These are phyloP conservation scores for Mycena amicta DNA, from an alignment of 768 basidiomycete species.

Conservation along the genomic window DNA sequence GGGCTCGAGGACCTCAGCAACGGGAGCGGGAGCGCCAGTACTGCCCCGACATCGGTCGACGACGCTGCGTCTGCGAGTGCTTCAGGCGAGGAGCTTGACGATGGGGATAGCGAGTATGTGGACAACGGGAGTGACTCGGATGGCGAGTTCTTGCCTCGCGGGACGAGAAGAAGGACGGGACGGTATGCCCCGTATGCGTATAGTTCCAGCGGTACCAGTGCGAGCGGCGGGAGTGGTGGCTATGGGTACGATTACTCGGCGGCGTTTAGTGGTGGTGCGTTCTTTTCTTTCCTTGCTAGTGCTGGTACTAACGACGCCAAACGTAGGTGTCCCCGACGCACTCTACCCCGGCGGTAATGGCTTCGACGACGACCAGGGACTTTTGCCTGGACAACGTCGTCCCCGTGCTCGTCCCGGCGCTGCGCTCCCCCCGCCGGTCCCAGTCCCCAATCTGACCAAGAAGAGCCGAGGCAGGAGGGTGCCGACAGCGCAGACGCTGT, in stretches of 20 bases:
- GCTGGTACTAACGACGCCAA: not conserved
- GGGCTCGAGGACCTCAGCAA: not conserved
- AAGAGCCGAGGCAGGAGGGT: conserved; percentile 51
- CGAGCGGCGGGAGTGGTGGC: not conserved
- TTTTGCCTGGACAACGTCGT: conserved; percentile 6
- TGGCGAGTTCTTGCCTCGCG: conserved; percentile 26
- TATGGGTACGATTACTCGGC: not conserved
- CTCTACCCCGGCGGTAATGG: not conserved
- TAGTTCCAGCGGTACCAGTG: not conserved
- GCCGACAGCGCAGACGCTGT: conserved; percentile 37
- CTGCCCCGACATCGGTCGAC: not conserved
- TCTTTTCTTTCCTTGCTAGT: not conserved
- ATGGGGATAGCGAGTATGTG: conserved; percentile 30
- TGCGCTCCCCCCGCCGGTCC: conserved; percentile 43
- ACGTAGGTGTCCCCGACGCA: not conserved
- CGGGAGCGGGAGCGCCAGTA: not conserved
- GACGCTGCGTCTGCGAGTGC: no score
- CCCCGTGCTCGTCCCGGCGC: conserved; percentile 26
- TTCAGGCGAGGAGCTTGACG: conserved; percentile 22
- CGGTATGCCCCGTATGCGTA: conserved; percentile 18
- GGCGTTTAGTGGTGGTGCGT: not conserved
- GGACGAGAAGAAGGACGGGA: not conserved
- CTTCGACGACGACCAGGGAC: conserved; percentile 9
- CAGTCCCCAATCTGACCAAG: conserved; percentile 52
- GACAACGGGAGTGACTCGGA: conserved; percentile 12